These are phyloP conservation scores for Isatis lusitanica DNA, from an alignment of 441 rosid species.

Conservation along the genomic window DNA sequence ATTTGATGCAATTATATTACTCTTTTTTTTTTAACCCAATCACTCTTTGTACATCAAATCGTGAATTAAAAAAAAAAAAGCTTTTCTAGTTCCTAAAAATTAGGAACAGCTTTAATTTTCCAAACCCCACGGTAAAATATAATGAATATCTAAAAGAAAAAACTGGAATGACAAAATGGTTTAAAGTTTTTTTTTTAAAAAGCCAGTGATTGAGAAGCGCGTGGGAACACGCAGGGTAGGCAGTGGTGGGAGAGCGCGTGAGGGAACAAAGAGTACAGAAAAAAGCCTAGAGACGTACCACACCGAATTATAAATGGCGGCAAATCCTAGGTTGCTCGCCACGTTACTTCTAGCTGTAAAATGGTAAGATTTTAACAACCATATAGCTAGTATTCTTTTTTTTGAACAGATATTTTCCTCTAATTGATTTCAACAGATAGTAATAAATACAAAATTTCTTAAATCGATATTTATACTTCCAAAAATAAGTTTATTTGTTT, in stretches of 20 bases:
- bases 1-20: not conserved
- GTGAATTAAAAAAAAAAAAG: not conserved
- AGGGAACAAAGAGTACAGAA: constrained; percentile 43
- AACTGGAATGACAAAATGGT: not conserved
- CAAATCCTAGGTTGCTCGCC: constrained; percentile 79
- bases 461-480: not conserved
- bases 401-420: constrained; percentile 14
- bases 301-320: constrained; percentile 63
- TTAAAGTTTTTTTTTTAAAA: too few relatives aligned
- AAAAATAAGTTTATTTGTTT: not conserved
- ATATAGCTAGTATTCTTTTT: not conserved
- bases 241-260: constrained; percentile 26
- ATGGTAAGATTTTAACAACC: constrained; percentile 12
- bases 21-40: too few relatives aligned
- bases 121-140: not conserved
- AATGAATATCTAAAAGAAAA: not conserved
- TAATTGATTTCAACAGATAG: not conserved
- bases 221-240: not conserved
- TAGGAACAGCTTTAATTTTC: not conserved
- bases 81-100: not conserved
- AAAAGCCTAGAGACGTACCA: constrained; percentile 61
- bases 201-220: not conserved
- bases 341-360: constrained; percentile 61
- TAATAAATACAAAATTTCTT: not conserved
- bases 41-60: not conserved